Percentiles rank a stretch among this genome's conserved stretches.
Conservation (phyloP, 108 stramenopile species). For the Thalassiosira profunda region DNA sequence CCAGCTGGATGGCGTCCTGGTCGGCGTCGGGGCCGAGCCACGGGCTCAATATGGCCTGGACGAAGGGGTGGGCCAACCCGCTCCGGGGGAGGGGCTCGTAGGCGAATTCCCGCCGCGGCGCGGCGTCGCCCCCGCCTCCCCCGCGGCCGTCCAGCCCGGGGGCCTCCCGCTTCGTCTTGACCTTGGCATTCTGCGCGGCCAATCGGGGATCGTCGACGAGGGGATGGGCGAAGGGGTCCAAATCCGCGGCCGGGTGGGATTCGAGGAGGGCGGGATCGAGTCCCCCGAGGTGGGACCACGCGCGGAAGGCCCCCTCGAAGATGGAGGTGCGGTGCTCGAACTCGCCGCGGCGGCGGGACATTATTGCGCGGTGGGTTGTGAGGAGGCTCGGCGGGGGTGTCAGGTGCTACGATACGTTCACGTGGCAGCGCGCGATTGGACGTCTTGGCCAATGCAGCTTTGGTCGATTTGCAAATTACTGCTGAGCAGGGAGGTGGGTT, state of each 20-base stretch:
- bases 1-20: conserved; percentile 88
- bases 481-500: no score
- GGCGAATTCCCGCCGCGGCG: conserved; percentile 65
- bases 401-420: no score
- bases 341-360: conserved; percentile 92
- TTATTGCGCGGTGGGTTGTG: no score
- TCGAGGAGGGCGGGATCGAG: conserved; percentile 81
- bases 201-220: conserved; percentile 63
- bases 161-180: conserved; percentile 2
- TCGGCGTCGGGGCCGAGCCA: conserved; percentile 93
- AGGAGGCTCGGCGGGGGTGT: no score
- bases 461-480: no score
- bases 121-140: conserved; percentile 16
- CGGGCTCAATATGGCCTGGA: conserved; percentile 89
- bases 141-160: conserved; percentile 7
- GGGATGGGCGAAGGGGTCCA: conserved; percentile 79
- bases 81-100: conserved; percentile 91
- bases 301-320: conserved; percentile 94
- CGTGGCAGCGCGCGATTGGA: no score
- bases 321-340: conserved; percentile 94
- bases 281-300: conserved; percentile 91
- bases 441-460: no score
- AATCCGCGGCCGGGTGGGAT: conserved; percentile 53
- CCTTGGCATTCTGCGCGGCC: conserved; percentile 9
- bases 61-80: conserved; percentile 89